Base-by-base conservation (phyloP, 495 filamentous ascomycete genomes). In the Geopyxis carbonaria region DNA sequence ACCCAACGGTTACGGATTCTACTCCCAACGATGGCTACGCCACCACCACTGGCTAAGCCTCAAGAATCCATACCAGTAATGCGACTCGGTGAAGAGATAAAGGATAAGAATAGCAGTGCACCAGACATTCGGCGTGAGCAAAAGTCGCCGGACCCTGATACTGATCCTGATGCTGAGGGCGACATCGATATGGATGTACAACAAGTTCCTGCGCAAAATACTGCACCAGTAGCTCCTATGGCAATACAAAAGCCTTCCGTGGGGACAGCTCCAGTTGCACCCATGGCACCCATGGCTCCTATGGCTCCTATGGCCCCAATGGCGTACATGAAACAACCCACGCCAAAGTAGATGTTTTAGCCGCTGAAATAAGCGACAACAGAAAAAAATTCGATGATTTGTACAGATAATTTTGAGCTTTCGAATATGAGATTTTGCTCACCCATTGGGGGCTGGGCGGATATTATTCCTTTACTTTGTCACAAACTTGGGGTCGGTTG, bases 151-250 rank as follows among this genome's bases (percentile, higher is more conserved):
- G 15, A 30, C 27, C 27, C 27, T n/a, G n/a, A n/a, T n/a, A n/a
- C n/a, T n/a, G n/a, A n/a, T n/a, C n/a, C n/a, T n/a, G n/a, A n/a
- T n/a, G n/a, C n/a, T n/a, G n/a, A n/a, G 7, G 25, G 7, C 25
- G 25, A 28, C 7, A 28, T 28, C 7, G 25, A 28, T 28, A 13
- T 13, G 33, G 33, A 36, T 36, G 19, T n/a, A n/a, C n/a, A n/a
- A n/a, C n/a, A n/a, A n/a, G 33, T 36, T 18, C 9, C 18, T 36
- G 6, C 16, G 33, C 9, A 15, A 6, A 21, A 9, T 18, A 36
- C 9, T 39, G 36, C 36, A 1, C 36, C 36, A 7, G 30, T 39
- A 18, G 36, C 36, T 1, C 36, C 36, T 11, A 39, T 39, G 36
- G 36, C 36, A 2, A 18, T 29, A 15, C 28, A 28, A 25, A 39